A percentile compares a stretch with the other conserved stretches of the same genome.
phyloP scores from a whole-genome alignment of 192 early-diverging fungal species.

The Chytriomyces sp. region DNA sequence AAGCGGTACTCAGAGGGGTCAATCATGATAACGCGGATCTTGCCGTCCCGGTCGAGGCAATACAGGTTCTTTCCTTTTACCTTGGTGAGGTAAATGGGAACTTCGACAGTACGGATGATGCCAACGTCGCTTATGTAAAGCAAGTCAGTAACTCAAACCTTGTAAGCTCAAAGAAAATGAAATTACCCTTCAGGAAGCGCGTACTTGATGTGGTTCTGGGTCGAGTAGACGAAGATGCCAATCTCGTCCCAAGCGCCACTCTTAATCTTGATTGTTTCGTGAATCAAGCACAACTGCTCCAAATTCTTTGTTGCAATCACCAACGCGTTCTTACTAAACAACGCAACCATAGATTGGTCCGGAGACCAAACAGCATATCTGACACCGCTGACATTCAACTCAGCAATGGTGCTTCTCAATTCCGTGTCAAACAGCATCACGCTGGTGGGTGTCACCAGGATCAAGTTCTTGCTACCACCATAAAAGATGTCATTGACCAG shows the following conservation, averaged over 20 bases:
- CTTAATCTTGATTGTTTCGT: conserved; percentile 98
- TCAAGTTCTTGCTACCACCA: conserved; percentile 80
- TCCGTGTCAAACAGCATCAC: conserved; percentile 94
- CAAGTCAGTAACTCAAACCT: background rate
- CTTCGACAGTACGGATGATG: conserved; percentile 94
- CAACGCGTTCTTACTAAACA: conserved; percentile 96
- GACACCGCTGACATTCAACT: conserved; percentile 80
- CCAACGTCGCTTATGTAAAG: conserved; percentile 77
- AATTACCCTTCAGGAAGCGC: conserved; percentile 84
- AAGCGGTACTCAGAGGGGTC: conserved; percentile 99
- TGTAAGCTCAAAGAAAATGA: background rate
- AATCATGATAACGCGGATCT: conserved; percentile 81
- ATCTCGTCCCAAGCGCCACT: conserved; percentile 94
- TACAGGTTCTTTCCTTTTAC: conserved; percentile 85
- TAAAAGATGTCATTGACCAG: conserved; percentile 85
- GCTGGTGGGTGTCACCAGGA: conserved; percentile 81
- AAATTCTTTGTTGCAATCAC: conserved; percentile 84
- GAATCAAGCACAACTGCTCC: conserved; percentile 86
- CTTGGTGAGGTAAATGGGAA: conserved; percentile 89
- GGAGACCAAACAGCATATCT: conserved; percentile 94
- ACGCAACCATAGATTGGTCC: conserved; percentile 84
- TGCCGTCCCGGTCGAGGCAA: conserved; percentile 89
- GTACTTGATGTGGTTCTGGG: conserved; percentile 98
- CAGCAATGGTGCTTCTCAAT: conserved; percentile 70
- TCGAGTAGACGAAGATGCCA: conserved; percentile 92